Evolutionary conservation across 2,329 filamentous ascomycete genomes (phyloP).

Genomic region (Aspergillus tubingensis): DNA sequence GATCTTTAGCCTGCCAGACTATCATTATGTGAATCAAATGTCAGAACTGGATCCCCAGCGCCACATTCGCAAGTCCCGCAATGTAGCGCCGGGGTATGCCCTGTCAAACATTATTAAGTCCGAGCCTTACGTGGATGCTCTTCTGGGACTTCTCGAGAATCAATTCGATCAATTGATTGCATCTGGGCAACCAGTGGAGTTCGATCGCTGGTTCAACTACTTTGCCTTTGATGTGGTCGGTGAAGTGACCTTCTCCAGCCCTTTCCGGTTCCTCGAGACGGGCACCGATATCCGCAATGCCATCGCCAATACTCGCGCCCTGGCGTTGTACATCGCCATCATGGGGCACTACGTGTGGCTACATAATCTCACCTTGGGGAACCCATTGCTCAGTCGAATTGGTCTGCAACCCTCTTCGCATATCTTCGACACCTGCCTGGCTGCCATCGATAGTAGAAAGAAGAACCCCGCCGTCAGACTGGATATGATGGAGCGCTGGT

Average conservation of each 20-base stretch:
- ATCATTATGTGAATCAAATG: conserved; percentile 45
- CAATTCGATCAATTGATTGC: conserved; percentile 31
- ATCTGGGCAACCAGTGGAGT: conserved; percentile 31
- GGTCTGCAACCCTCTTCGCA: conserved; percentile 40
- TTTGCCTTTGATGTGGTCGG: conserved; percentile 41
- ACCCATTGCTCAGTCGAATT: conserved; percentile 40
- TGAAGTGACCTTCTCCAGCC: conserved; percentile 40
- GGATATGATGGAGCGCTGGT: conserved; percentile 44
- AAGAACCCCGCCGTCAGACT: conserved; percentile 33
- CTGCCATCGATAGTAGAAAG: conserved; percentile 35
- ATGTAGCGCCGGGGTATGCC: conserved; percentile 32
- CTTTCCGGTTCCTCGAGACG: conserved; percentile 37
- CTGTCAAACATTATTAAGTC: conserved; percentile 36
- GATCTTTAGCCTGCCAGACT: conserved; percentile 43
- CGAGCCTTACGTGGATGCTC: conserved; percentile 31
- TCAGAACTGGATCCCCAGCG: conserved; percentile 39
- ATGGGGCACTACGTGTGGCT: conserved; percentile 40
- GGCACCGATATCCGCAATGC: conserved; percentile 40
- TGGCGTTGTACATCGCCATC: conserved; percentile 35
- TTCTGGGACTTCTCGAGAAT: conserved; percentile 30
- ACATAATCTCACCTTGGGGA: conserved; percentile 40
- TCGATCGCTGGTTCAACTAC: conserved; percentile 46
- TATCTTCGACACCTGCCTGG: conserved; percentile 41
- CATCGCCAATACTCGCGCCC: conserved; percentile 35
- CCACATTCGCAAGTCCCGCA: conserved; percentile 37